These are phyloP conservation scores for Clonostachys sp. DNA, from an alignment of 2,329 filamentous ascomycete species.

Conservation along the genomic window DNA sequence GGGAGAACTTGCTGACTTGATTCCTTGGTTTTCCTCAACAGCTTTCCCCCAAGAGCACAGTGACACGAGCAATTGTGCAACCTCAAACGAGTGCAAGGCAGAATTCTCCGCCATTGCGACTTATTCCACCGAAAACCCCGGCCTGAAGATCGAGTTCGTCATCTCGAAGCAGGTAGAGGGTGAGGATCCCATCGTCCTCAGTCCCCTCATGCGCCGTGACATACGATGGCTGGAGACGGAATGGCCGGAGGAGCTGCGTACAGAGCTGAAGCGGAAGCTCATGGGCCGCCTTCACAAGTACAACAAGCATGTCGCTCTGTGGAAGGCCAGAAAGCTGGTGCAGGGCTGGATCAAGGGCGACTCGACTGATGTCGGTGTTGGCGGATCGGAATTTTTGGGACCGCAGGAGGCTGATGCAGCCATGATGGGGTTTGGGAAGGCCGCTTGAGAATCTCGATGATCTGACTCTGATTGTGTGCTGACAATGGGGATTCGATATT, in stretches of 20 bases:
- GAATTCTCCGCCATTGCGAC: conserved; percentile 15
- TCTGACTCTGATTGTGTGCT: no score
- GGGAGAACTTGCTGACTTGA: neutral
- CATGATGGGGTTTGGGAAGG: conserved; percentile 2
- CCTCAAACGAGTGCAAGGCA: conserved; percentile 6
- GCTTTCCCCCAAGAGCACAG: conserved; percentile 9
- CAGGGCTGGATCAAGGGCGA: conserved; percentile 14
- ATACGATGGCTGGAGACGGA: conserved; percentile 13
- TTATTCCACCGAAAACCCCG: conserved; percentile 16
- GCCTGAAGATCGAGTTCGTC: conserved; percentile 18
- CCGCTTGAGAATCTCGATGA: no score
- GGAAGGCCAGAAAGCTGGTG: conserved; percentile 16
- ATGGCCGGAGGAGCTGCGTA: conserved; percentile 12
- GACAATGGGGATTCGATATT: no score
- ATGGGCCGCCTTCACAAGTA: conserved; percentile 16
- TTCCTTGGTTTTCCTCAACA: neutral
- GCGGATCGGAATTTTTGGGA: conserved; percentile 13
- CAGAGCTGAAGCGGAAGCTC: conserved; percentile 11
- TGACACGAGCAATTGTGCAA: conserved; percentile 7
- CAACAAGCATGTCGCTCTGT: conserved; percentile 23
- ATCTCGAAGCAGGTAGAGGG: conserved; percentile 6
- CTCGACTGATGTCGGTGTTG: neutral
- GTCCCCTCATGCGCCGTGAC: conserved; percentile 16
- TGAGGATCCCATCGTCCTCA: conserved; percentile 7
- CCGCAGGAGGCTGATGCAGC: conserved; percentile 9